Conservation (phyloP, 192 early-diverging fungal species). For the Spinellus fusiger region DNA sequence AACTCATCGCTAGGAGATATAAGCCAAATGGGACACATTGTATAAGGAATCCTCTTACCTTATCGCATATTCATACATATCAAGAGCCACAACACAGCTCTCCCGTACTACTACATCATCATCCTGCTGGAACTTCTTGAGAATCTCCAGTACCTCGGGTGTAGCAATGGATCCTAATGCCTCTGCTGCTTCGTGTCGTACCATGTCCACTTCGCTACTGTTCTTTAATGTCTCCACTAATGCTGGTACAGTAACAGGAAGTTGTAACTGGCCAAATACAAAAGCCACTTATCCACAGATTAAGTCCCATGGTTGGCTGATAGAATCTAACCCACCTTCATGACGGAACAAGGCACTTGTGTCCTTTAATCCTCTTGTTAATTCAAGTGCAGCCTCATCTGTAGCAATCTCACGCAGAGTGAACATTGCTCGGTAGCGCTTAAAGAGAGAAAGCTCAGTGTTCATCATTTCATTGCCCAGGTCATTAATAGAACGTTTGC, state of each 20-base stretch:
- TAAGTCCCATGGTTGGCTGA: background rate
- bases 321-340: conserved; percentile 46
- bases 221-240: conserved; percentile 74
- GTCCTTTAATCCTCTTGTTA: conserved; percentile 81
- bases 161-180: conserved; percentile 94
- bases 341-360: conserved; percentile 84
- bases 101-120: conserved; percentile 82
- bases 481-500: conserved; percentile 57
- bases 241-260: conserved; percentile 81
- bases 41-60: conserved; percentile 9
- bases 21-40: background rate
- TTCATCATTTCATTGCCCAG: conserved; percentile 63
- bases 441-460: conserved; percentile 70
- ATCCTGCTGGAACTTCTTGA: conserved; percentile 71
- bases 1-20: conserved; percentile 55
- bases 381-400: conserved; percentile 72
- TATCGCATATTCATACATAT: conserved; percentile 93
- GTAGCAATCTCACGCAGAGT: conserved; percentile 81
- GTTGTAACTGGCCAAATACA: conserved; percentile 97
- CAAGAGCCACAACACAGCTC: conserved; percentile 87
- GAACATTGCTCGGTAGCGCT: conserved; percentile 95
- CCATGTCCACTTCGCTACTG: conserved; percentile 79
- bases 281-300: conserved; percentile 54
- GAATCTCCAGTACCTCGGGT: conserved; percentile 68
- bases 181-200: conserved; percentile 96